Evolutionary conservation across 2,329 filamentous ascomycete genomes (phyloP).

Genomic region (Fusarium lyarnte): DNA sequence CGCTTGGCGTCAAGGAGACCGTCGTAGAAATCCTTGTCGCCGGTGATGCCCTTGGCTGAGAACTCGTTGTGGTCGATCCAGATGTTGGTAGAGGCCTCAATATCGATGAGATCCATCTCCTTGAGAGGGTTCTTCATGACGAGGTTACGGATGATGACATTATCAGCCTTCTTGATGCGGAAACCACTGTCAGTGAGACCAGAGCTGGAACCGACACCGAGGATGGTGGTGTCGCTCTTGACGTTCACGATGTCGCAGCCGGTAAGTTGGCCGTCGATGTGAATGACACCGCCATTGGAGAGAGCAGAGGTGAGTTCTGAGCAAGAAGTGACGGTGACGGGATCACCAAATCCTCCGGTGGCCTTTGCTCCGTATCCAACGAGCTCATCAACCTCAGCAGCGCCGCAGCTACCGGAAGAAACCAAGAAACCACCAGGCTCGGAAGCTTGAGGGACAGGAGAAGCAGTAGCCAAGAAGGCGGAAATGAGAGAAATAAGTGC

Average conservation of each 20-base stretch:
- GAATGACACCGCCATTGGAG: conserved; percentile 53
- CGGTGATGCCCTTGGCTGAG: conserved; percentile 57
- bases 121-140: conserved; percentile 56
- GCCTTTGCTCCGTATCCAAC: conserved; percentile 50
- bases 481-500: conserved; percentile 38
- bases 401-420: conserved; percentile 28
- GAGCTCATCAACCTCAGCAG: conserved; percentile 30
- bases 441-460: background rate
- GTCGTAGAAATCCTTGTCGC: conserved; percentile 70
- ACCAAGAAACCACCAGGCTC: background rate
- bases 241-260: conserved; percentile 54
- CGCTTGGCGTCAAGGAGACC: conserved; percentile 68
- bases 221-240: conserved; percentile 58
- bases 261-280: conserved; percentile 54
- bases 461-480: conserved; percentile 33
- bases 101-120: conserved; percentile 57
- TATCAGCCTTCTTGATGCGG: conserved; percentile 55
- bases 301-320: conserved; percentile 52
- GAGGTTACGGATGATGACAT: conserved; percentile 64
- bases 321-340: conserved; percentile 57
- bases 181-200: conserved; percentile 52
- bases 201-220: conserved; percentile 56
- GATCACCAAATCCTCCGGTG: conserved; percentile 56
- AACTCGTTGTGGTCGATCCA: conserved; percentile 70
- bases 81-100: conserved; percentile 55